Base-by-base conservation (phyloP, 352 stramenopile genomes). In the Lagenidium giganteum region DNA sequence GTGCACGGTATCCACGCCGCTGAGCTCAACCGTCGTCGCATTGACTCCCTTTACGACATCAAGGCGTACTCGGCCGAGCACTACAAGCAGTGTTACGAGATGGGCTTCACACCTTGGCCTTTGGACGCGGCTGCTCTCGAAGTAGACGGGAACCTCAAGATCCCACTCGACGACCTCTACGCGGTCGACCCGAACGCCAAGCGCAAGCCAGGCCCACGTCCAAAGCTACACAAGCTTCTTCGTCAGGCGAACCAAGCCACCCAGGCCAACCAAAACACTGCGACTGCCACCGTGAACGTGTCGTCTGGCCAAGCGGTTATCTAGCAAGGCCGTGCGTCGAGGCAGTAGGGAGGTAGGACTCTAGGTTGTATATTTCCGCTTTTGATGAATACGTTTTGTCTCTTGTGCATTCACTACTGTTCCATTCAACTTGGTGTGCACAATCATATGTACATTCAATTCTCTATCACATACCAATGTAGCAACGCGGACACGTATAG, bases 1-100 rank as follows among this genome's bases (percentile, higher is more conserved):
- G 66, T 87, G 45, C 78, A 90, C 45, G 74, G 64, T 4, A 85
- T 90, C 37, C 74, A 90, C 43, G 72, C 78, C 2, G 64, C 74
- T 3, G 78, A 87, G 51, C 51, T 90, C 25, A 77, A 86, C 37
- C 72, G 76, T 21, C 78, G 63, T 14, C 74, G 75, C 40, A 82
- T 90, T 18, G 74, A 90, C 38, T 74, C 74, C 20, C 59, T 90
- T 3, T 90, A 87, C 58, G 63, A 83, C 44, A 61, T 53, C 16
- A 74, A 82, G 45, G 52, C 74, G 26, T 75, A 87, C 61, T 87
- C 73, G 51, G 72, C 86, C 9, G 71, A 81, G 44, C 61, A 78
- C 29, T 86, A 84, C 47, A 36, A 67, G 28, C 60, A 45, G n/a
- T 78, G 64, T 45, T 89, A 89, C 54, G 46, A 66, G 27, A 57